Evolutionary conservation across 768 basidiomycete species (phyloP), one percentile per base, ranked within the genome.

Genomic region (Pleurotus tuoliensis): DNA sequence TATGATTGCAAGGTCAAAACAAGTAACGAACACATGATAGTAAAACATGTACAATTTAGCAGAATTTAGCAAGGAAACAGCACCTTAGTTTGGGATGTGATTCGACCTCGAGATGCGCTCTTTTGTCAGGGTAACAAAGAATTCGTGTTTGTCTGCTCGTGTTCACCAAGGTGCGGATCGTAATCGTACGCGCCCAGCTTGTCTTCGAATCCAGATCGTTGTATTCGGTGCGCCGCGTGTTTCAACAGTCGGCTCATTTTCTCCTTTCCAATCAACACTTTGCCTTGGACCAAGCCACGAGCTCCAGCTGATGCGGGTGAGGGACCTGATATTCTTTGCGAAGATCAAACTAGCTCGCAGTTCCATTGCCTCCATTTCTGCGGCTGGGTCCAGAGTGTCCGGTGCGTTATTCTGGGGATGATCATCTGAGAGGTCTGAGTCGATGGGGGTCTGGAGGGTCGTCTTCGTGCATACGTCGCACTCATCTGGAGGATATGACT

Each of bases 281-380:
- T 50, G 58, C 34, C 64, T 64, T 60, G 58, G 40, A 24, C 63
- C 39, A 59, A 81, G 79, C 59, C 78, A 79, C 0, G 83, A 77
- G 55, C 78, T 81, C 82, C 83, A 87, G 15, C 75, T 69, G 25
- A 86, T 67, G 1, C 67, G 74, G 52, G 69, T 62, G 12, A 86
- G 56, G 2, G 73, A 67, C 49, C 75, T 76, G 49, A 86, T 66
- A 47, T 69, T 69, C 55, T 66, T 69, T 2, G 77, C 80, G 22
- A 87, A 64, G 22, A 71, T 57, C 22, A 79, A 64, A 57, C 75
- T 80, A 5, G 79, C 82, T 20, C 70, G 63, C 1, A 84, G 70
- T 60, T 86, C 84, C 15, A 73, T 70, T 20, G 66, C 62, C 55
- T 73, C 75, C 5, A 79, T 73, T 12, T 64, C 59, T 3, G 66